Evolutionary conservation across 2,329 filamentous ascomycete genomes (phyloP).

Genomic region (Coniochaeta hoffmannii): DNA sequence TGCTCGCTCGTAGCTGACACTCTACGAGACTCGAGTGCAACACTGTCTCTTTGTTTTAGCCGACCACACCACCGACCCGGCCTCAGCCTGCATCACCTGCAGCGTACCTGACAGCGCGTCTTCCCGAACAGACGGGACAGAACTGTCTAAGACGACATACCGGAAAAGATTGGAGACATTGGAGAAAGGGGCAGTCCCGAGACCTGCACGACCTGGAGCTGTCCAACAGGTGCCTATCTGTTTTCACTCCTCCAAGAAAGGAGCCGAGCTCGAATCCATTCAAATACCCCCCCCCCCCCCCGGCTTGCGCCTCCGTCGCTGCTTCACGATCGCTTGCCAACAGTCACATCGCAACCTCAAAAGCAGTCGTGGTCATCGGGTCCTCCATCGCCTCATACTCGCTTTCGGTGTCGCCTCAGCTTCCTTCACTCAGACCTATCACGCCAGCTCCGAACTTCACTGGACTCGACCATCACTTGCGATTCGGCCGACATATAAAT

Average conservation of each 20-base stretch:
- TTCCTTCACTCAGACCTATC: conserved; percentile 11
- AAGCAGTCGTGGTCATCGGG: conserved; percentile 9
- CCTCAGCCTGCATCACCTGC: conserved; percentile 5
- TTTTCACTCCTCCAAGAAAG: not conserved
- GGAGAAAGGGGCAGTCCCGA: not conserved
- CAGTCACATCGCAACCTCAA: not conserved
- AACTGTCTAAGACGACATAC: conserved; percentile 5
- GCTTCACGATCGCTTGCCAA: not conserved
- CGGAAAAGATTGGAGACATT: conserved; percentile 1
- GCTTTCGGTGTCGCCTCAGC: conserved; percentile 17
- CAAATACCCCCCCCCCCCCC: not conserved
- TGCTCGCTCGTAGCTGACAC: not conserved
- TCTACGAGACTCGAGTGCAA: not conserved
- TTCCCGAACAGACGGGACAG: not conserved
- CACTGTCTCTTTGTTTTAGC: not conserved
- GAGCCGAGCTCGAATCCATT: not conserved
- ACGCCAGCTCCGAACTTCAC: conserved; percentile 9
- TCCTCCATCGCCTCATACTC: conserved; percentile 9
- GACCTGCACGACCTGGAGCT: conserved; percentile 1
- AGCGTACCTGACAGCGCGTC: conserved; percentile 11
- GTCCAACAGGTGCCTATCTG: not conserved
- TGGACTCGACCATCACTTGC: conserved; percentile 12
- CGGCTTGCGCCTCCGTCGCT: not conserved
- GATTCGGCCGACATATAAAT: conserved; percentile 16
- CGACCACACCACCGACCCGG: not conserved